phyloP scores from a whole-genome alignment of 768 basidiomycete genomes.

The Amanita rubescens region DNA sequence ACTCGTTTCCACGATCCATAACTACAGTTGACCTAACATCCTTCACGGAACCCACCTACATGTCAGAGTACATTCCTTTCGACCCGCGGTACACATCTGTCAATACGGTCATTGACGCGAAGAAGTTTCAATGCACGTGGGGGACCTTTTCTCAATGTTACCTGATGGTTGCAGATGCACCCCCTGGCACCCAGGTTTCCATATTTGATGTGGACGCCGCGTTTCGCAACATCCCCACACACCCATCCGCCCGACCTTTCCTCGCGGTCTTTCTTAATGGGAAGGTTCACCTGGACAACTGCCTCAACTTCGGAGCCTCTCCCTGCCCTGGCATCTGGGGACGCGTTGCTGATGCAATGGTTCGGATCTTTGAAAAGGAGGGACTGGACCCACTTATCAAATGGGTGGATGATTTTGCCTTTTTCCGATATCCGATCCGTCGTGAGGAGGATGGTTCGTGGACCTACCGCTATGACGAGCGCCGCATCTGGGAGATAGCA shows the following conservation, averaged over 20 bases:
- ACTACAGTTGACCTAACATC: neutral
- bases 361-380: slow-evolving; percentile 12
- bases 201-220: slow-evolving; percentile 32
- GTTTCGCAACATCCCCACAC: slow-evolving; percentile 25
- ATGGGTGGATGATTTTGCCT: slow-evolving; percentile 31
- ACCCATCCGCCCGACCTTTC: slow-evolving; percentile 18
- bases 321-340: slow-evolving; percentile 25
- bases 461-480: slow-evolving; percentile 13
- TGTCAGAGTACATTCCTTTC: slow-evolving; percentile 23
- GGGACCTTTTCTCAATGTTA: slow-evolving; percentile 22
- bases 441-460: neutral
- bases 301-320: slow-evolving; percentile 19
- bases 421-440: slow-evolving; percentile 16
- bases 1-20: slow-evolving; percentile 12
- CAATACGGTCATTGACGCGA: slow-evolving; percentile 19
- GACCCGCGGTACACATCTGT: slow-evolving; percentile 10
- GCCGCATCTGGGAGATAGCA: slow-evolving; percentile 17
- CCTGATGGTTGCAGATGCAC: slow-evolving; percentile 21
- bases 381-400: slow-evolving; percentile 18
- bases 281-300: slow-evolving; percentile 23
- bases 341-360: slow-evolving; percentile 23
- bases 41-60: slow-evolving; percentile 25
- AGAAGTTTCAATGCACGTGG: slow-evolving; percentile 22
- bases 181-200: slow-evolving; percentile 25
- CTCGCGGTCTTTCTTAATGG: slow-evolving; percentile 19